Evolutionary conservation across 2,329 filamentous ascomycete genomes (phyloP).

Genomic region (Fusarium floridanum): DNA sequence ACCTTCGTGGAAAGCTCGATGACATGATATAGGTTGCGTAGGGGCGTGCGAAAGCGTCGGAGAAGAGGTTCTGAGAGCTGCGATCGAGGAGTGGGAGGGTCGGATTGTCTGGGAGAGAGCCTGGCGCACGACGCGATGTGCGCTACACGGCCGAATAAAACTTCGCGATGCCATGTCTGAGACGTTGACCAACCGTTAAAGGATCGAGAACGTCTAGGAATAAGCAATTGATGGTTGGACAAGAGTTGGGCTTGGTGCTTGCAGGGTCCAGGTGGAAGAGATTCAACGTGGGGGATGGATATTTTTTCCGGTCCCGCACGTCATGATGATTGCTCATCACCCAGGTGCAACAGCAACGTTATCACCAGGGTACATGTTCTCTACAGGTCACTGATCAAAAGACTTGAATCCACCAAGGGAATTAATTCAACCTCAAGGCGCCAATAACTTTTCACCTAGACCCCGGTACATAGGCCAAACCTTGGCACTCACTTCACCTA

Average conservation of each 20-base stretch:
- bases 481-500: conserved; percentile 11
- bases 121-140: conserved; percentile 38
- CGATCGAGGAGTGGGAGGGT: conserved; percentile 23
- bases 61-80: conserved; percentile 24
- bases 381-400: background rate
- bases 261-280: conserved; percentile 13
- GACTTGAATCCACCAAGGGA: conserved; percentile 6
- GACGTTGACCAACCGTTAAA: background rate
- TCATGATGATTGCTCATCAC: conserved; percentile 39
- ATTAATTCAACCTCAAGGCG: conserved; percentile 26
- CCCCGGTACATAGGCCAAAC: background rate
- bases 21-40: conserved; percentile 5
- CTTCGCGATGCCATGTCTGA: conserved; percentile 41
- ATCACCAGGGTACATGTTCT: background rate
- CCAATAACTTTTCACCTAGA: conserved; percentile 33
- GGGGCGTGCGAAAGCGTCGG: background rate
- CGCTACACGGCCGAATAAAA: conserved; percentile 35
- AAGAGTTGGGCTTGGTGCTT: conserved; percentile 5
- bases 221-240: conserved; percentile 3
- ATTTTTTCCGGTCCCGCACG: conserved; percentile 46
- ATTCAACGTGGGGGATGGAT: conserved; percentile 40
- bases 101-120: conserved; percentile 29
- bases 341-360: background rate
- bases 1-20: conserved; percentile 40
- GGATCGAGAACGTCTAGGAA: background rate